Percentiles rank a stretch among this genome's conserved stretches.
These are phyloP conservation scores for Marasmius sp. DNA, from an alignment of 1,284 basidiomycete species.

Conservation along the genomic window DNA sequence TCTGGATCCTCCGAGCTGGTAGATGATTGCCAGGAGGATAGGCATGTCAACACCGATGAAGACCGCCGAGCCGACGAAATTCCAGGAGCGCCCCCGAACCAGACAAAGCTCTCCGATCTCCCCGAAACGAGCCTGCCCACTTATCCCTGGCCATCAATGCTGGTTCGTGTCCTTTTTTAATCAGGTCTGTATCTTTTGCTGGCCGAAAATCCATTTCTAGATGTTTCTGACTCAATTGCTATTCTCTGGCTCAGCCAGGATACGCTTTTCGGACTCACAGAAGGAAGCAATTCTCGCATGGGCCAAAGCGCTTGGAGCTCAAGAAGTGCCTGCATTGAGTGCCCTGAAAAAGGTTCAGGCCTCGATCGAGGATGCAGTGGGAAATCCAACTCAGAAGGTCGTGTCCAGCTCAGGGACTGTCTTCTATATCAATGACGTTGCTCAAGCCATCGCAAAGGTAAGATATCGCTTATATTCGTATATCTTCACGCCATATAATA, in stretches of 20 bases:
- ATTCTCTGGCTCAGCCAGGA: no score
- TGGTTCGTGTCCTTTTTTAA: neutral
- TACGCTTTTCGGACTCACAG: no score
- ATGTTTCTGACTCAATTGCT: neutral
- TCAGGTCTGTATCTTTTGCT: neutral
- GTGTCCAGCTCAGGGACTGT: neutral
- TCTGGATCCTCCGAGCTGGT: neutral
- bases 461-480: no score
- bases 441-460: neutral
- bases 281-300: no score
- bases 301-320: no score
- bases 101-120: neutral
- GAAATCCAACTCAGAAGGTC: neutral
- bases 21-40: neutral
- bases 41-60: neutral
- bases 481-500: no score
- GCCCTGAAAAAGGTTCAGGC: neutral
- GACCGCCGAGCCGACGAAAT: neutral
- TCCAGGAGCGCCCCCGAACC: neutral
- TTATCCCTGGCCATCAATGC: neutral
- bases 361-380: neutral
- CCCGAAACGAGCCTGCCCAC: neutral
- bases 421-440: no score
- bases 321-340: neutral
- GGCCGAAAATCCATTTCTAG: neutral